Percentiles rank a stretch among this genome's conserved stretches.
Evolutionary conservation across 2,329 filamentous ascomycete species (phyloP).

Genomic region (Fusarium sterilihyphosum): DNA sequence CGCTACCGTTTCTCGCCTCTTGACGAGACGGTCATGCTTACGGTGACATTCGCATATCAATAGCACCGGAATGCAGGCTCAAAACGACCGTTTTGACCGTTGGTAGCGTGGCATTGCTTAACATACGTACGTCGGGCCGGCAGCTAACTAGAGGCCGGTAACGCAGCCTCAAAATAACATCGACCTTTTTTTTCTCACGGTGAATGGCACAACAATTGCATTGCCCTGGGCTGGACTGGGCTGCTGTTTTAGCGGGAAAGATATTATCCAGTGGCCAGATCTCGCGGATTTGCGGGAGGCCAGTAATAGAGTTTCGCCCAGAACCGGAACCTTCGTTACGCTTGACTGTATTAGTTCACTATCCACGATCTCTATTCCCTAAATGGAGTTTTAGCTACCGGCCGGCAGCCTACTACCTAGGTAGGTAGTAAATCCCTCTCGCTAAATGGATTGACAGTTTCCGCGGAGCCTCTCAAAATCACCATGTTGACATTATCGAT

Average conservation of each 20-base stretch:
- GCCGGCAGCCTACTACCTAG: too few relatives aligned
- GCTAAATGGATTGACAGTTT: not conserved
- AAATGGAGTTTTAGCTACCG: not conserved
- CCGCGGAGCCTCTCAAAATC: not conserved
- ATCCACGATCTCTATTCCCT: not conserved
- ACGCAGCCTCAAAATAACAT: not conserved
- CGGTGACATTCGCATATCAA: not conserved
- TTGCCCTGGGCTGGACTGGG: not conserved
- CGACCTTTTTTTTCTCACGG: not conserved
- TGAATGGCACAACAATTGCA: not conserved
- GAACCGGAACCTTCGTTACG: not conserved
- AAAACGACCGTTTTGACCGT: slow-evolving; percentile 14
- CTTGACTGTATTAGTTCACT: not conserved
- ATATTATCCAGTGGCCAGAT: not conserved
- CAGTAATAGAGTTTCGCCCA: not conserved
- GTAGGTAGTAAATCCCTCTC: not conserved
- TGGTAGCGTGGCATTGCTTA: slow-evolving; percentile 17
- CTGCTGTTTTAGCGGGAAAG: not conserved
- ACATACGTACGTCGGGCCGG: slow-evolving; percentile 1
- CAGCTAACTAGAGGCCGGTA: not conserved
- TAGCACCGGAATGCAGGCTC: slow-evolving; percentile 11
- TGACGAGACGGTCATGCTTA: not conserved
- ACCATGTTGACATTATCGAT: not conserved
- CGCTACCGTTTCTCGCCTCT: not conserved
- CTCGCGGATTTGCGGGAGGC: not conserved